Evolutionary conservation across 2,329 filamentous ascomycete species (phyloP).

Genomic region (Ascocoryne sarcoides): DNA sequence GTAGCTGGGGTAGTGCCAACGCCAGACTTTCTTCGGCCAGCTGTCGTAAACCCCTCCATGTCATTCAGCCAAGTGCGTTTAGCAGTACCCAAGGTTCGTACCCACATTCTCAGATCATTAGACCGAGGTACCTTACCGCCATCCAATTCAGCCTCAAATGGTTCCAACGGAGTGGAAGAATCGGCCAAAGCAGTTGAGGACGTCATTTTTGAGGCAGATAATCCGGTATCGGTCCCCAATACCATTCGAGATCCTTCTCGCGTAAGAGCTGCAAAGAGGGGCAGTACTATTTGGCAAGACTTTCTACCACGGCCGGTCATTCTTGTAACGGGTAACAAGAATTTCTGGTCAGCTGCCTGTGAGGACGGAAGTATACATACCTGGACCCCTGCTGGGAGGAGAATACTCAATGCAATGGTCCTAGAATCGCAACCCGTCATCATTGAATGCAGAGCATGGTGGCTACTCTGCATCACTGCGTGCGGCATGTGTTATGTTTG

Average conservation of each 20-base stretch:
- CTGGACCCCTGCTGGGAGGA: constrained; percentile 86
- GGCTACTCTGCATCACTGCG: constrained; percentile 82
- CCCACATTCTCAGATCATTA: constrained; percentile 72
- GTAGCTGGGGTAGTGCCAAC: constrained; percentile 55
- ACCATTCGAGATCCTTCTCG: constrained; percentile 74
- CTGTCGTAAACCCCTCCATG: constrained; percentile 74
- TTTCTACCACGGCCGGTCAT: constrained; percentile 80
- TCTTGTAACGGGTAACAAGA: constrained; percentile 81
- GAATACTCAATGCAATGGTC: constrained; percentile 75
- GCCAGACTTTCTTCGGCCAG: constrained; percentile 80
- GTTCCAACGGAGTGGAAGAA: constrained; percentile 42
- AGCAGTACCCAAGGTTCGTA: constrained; percentile 78
- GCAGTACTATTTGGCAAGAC: constrained; percentile 83
- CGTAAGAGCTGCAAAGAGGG: constrained; percentile 72
- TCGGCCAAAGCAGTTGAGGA: constrained; percentile 58
- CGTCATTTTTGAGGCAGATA: constrained; percentile 79
- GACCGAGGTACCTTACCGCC: constrained; percentile 51
- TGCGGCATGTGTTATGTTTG: constrained; percentile 87
- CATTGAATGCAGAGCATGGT: constrained; percentile 80
- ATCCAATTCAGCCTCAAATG: constrained; percentile 27
- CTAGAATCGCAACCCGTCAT: constrained; percentile 92
- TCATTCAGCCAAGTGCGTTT: constrained; percentile 76
- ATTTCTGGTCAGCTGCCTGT: constrained; percentile 87
- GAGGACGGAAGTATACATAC: constrained; percentile 86
- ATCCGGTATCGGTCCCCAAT: constrained; percentile 53